Evolutionary conservation across 805 yeast genomes (phyloP).

Genomic region (Candida hispaniensis): DNA sequence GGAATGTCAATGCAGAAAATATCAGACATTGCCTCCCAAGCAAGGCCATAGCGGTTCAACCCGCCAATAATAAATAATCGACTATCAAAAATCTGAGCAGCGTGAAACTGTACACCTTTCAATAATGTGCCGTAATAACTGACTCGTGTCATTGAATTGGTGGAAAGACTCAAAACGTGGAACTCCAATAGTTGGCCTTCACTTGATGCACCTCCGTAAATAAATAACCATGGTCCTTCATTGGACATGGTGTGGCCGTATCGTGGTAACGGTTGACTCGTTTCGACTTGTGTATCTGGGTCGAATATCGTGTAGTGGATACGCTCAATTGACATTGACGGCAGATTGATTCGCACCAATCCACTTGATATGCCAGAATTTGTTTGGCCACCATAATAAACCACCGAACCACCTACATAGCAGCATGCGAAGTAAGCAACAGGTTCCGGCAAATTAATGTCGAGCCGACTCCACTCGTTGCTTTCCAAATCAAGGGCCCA

Average conservation of each 20-base stretch:
- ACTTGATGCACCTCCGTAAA: constrained; percentile 24
- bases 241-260: constrained; percentile 18
- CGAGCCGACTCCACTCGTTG: not conserved
- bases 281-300: constrained; percentile 2
- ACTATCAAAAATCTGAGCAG: constrained; percentile 19
- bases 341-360: not conserved
- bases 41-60: constrained; percentile 11
- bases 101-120: constrained; percentile 21
- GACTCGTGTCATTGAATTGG: constrained; percentile 19
- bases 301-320: constrained; percentile 2
- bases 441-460: not conserved
- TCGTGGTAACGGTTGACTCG: constrained; percentile 13
- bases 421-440: constrained; percentile 5
- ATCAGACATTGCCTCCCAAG: constrained; percentile 9
- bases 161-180: constrained; percentile 17
- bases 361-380: constrained; percentile 1
- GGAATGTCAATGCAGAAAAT: constrained; percentile 15
- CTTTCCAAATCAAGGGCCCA: constrained; percentile 2
- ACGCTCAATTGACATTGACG: not conserved
- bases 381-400: constrained; percentile 5
- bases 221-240: constrained; percentile 18
- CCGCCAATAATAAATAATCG: constrained; percentile 22
- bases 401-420: constrained; percentile 2
- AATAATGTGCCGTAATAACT: constrained; percentile 19
- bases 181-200: constrained; percentile 17